Conservation (phyloP, 768 basidiomycete species). For the Amanita thiersii region DNA sequence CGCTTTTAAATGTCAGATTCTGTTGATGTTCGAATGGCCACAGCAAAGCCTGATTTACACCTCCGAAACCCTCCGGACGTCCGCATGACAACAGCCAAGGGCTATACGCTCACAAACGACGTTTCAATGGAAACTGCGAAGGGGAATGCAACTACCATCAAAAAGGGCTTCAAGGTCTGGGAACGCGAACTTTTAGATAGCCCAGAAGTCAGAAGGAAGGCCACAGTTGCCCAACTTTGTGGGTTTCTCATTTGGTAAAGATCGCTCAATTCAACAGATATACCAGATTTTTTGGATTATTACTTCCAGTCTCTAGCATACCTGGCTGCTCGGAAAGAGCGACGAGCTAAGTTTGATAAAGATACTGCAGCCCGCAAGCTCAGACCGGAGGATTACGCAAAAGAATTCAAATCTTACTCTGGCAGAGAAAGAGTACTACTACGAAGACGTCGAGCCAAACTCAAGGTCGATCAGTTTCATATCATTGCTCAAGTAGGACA, state of each 20-base stretch:
- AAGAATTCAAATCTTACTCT: conserved; percentile 89
- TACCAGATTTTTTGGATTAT: conserved; percentile 89
- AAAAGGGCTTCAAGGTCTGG: conserved; percentile 63
- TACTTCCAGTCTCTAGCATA: conserved; percentile 96
- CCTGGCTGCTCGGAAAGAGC: conserved; percentile 76
- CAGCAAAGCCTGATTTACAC: neutral
- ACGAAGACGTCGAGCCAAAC: conserved; percentile 87
- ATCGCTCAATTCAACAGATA: neutral
- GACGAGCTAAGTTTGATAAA: conserved; percentile 72
- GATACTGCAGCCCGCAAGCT: conserved; percentile 69
- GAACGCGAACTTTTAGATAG: conserved; percentile 81
- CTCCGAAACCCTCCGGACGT: conserved; percentile 15
- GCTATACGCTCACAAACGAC: conserved; percentile 40
- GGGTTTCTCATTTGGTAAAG: conserved; percentile 21
- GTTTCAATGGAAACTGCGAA: conserved; percentile 64
- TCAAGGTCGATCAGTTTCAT: conserved; percentile 92
- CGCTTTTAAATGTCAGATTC: neutral
- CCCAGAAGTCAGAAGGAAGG: conserved; percentile 86
- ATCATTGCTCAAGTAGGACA: conserved; percentile 99
- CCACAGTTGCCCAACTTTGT: conserved; percentile 97
- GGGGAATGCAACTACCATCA: conserved; percentile 42
- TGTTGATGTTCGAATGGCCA: conserved; percentile 20
- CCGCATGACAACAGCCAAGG: conserved; percentile 61
- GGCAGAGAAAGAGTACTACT: conserved; percentile 90
- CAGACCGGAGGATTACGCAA: conserved; percentile 45